Evolutionary conservation across 2,329 filamentous ascomycete species (phyloP), one percentile per base, ranked within the genome.

Genomic region (Exophiala dermatitidis): DNA sequence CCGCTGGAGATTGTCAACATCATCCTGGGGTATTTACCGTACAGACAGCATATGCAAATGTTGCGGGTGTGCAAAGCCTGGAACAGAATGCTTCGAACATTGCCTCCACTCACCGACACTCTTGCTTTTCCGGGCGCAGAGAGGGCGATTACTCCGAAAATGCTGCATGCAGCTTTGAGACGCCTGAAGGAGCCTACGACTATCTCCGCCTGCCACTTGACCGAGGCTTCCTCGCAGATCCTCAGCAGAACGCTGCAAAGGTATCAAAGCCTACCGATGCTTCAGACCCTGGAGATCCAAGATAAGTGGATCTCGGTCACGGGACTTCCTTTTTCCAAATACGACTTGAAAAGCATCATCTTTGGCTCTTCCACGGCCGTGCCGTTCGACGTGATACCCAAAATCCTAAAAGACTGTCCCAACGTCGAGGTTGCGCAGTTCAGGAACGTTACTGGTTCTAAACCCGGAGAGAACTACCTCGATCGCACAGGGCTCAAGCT

Each of bases 51-150:
- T 48, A 69, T 77, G 67, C 69, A 64, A 38, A 73, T 77, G 30
- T 71, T 78, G 42, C 72, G 76, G 5, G 80, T 83, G 2, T 82
- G 75, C 36, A 78, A 73, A 64, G 67, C 69, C 45, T 84, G 81
- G 81, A 68, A 72, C 7, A 66, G 63, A n/a, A 75, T 80, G 42
- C 68, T 83, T 8, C 66, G 65, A 6, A 74, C 72, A 3, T 64
- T 74, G 29, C 69, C 67, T 5, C 67, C 80, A 1, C 81, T 80
- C 77, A 69, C 68, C 53, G 66, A 77, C 33, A 61, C 56, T 53
- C 65, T 84, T 7, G 79, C 83, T 57, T 69, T 83, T 5, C 73
- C 72, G 2, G 65, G 64, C 2, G 73, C 76, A 4, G 68, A 64
- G 30, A 69, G 65, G 57, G 67, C 68, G 2, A 72, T 81, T n/a